Conservation (phyloP, 2,329 filamentous ascomycete species). For the Aspergillus alliaceus region DNA sequence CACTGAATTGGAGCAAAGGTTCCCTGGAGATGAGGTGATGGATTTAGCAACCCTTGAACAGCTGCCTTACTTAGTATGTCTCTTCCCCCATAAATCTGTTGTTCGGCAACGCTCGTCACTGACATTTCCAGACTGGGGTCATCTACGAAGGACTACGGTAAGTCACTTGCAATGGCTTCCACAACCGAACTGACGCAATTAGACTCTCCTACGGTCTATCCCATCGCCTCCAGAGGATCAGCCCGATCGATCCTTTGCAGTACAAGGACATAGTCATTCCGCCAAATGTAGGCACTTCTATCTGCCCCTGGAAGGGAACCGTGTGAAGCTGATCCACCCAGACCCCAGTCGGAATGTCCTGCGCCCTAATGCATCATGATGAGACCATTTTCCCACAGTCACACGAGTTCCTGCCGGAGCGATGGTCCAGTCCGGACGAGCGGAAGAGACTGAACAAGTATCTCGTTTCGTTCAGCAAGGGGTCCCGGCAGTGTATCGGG, state of each 20-base stretch:
- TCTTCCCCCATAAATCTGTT: too few relatives aligned
- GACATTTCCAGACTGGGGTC: constrained; percentile 21
- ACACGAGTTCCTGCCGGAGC: constrained; percentile 35
- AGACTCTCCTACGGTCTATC: too few relatives aligned
- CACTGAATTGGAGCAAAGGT: too few relatives aligned
- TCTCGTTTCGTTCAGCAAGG: constrained; percentile 41
- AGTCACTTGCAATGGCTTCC: too few relatives aligned
- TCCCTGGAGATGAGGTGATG: too few relatives aligned
- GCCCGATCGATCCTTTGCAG: constrained; percentile 25
- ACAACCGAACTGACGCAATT: too few relatives aligned
- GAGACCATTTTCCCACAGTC: constrained; percentile 39
- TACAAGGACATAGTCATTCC: constrained; percentile 36
- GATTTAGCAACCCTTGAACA: too few relatives aligned
- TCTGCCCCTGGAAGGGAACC: too few relatives aligned
- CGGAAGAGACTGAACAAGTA: constrained; percentile 36
- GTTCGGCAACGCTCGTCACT: too few relatives aligned
- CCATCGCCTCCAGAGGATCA: constrained; percentile 33
- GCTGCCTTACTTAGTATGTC: too few relatives aligned
- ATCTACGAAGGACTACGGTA: constrained; percentile 32
- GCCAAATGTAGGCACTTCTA: constrained; percentile 30
- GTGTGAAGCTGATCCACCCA: too few relatives aligned
- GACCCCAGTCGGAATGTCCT: constrained; percentile 41
- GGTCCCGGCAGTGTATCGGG: constrained; percentile 48
- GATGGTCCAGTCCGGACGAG: constrained; percentile 35
- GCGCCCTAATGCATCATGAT: constrained; percentile 36